Conservation (phyloP, 306 rosid genomes). For the Echinosophora koreensis region DNA sequence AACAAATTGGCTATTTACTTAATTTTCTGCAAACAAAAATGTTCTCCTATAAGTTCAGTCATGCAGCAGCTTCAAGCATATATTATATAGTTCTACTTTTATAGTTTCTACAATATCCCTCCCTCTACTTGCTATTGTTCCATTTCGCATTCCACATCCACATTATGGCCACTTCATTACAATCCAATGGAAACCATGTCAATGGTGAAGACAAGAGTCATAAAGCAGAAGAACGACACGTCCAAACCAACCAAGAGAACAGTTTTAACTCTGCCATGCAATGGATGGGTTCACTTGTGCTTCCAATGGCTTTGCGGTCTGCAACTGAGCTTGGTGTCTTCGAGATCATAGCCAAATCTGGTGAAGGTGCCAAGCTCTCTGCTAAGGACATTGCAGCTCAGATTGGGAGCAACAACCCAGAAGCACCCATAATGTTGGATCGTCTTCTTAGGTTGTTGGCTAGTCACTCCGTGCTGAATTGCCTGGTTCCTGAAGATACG, state of each 20-base stretch:
- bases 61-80: too few relatives aligned
- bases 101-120: too few relatives aligned
- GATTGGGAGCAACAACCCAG: conserved; percentile 52
- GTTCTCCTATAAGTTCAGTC: too few relatives aligned
- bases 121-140: neutral
- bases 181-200: neutral
- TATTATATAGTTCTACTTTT: too few relatives aligned
- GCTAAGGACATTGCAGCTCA: conserved; percentile 49
- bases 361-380: conserved; percentile 54
- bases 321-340: conserved; percentile 59
- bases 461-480: conserved; percentile 54
- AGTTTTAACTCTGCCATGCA: conserved; percentile 40
- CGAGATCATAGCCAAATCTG: conserved; percentile 57
- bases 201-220: neutral
- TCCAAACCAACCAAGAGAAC: conserved; percentile 33
- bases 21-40: too few relatives aligned
- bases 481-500: conserved; percentile 28
- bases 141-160: neutral
- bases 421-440: conserved; percentile 62
- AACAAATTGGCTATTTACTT: too few relatives aligned
- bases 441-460: conserved; percentile 63
- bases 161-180: conserved; percentile 28
- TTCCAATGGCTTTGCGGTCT: conserved; percentile 54
- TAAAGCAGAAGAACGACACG: neutral
- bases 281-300: conserved; percentile 17